A percentile compares a stretch with the other conserved stretches of the same genome.
These are phyloP conservation scores for Candida sp. DNA, from an alignment of 1,139 yeast species.

Conservation along the genomic window DNA sequence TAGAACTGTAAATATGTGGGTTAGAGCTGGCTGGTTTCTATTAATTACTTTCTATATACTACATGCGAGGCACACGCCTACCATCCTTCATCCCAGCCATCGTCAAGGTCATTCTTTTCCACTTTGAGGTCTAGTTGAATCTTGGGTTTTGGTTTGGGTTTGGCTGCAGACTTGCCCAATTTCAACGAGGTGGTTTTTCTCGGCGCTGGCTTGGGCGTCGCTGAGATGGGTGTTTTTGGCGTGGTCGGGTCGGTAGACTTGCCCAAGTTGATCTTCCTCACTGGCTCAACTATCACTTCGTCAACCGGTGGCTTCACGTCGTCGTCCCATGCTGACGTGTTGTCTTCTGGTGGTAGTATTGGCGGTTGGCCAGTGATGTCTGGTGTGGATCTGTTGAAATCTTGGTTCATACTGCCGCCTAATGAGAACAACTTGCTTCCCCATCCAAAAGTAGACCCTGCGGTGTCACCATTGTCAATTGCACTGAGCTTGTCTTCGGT, in stretches of 20 bases:
- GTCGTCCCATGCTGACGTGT: slow-evolving; percentile 18
- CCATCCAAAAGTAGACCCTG: slow-evolving; percentile 25
- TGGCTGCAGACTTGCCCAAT: slow-evolving; percentile 26
- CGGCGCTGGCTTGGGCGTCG: slow-evolving; percentile 13
- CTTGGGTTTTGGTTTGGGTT: slow-evolving; percentile 24
- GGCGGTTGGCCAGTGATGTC: slow-evolving; percentile 35
- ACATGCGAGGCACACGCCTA: slow-evolving; percentile 3
- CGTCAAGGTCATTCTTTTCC: slow-evolving; percentile 52
- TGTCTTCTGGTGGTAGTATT: slow-evolving; percentile 23
- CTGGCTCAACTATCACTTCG: slow-evolving; percentile 12
- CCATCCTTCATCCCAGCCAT: slow-evolving; percentile 33
- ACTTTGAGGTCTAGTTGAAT: slow-evolving; percentile 43
- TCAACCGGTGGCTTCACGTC: slow-evolving; percentile 14
- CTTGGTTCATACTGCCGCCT: slow-evolving; percentile 35
- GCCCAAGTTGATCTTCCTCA: slow-evolving; percentile 12
- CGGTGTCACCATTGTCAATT: background rate
- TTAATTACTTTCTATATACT: background rate
- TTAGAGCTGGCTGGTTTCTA: background rate
- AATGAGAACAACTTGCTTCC: slow-evolving; percentile 39
- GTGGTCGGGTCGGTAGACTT: slow-evolving; percentile 13
- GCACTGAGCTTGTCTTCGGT: slow-evolving; percentile 2
- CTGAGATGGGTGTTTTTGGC: slow-evolving; percentile 2
- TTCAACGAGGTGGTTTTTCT: slow-evolving; percentile 21
- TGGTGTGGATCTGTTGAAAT: slow-evolving; percentile 46
- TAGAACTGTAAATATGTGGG: background rate